A percentile compares a stretch with the other conserved stretches of the same genome.
Conservation (phyloP, 2,329 filamentous ascomycete genomes). For the Penicillium griseofulvum region DNA sequence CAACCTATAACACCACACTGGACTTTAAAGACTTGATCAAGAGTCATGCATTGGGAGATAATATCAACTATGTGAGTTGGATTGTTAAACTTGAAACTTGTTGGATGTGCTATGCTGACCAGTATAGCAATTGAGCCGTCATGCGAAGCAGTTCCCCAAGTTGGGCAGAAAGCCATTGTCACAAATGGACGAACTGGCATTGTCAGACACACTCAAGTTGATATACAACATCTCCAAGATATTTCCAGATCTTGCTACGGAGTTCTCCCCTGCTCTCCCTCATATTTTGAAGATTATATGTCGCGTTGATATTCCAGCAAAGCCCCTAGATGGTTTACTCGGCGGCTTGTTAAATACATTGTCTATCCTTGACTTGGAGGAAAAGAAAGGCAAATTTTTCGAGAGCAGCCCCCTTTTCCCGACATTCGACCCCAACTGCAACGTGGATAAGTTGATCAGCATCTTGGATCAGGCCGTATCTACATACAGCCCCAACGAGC, state of each 20-base stretch:
- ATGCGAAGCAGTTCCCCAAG: constrained; percentile 59
- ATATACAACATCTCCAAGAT: constrained; percentile 84
- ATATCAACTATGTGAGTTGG: constrained; percentile 55
- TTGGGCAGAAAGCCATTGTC: constrained; percentile 34
- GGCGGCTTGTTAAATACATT: constrained; percentile 75
- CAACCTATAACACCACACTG: constrained; percentile 72
- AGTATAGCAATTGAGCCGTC: constrained; percentile 62
- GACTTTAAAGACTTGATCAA: constrained; percentile 65
- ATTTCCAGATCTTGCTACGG: constrained; percentile 58
- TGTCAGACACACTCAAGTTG: constrained; percentile 80
- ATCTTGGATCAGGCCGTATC: constrained; percentile 67
- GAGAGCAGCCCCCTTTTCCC: constrained; percentile 64
- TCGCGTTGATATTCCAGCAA: constrained; percentile 57
- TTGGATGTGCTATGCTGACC: constrained; percentile 16
- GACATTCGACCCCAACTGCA: constrained; percentile 55
- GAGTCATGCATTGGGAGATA: constrained; percentile 64
- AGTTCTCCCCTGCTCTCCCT: constrained; percentile 67
- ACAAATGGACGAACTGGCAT: constrained; percentile 69
- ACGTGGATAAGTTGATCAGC: constrained; percentile 64
- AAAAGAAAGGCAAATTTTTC: constrained; percentile 48
- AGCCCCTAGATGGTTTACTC: constrained; percentile 71
- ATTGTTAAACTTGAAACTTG: background rate
- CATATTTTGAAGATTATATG: constrained; percentile 68
- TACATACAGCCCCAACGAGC: constrained; percentile 63
- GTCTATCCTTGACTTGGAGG: constrained; percentile 70